Evolutionary conservation across 768 basidiomycete species (phyloP).

Genomic region (Glaciozyma antarctica): DNA sequence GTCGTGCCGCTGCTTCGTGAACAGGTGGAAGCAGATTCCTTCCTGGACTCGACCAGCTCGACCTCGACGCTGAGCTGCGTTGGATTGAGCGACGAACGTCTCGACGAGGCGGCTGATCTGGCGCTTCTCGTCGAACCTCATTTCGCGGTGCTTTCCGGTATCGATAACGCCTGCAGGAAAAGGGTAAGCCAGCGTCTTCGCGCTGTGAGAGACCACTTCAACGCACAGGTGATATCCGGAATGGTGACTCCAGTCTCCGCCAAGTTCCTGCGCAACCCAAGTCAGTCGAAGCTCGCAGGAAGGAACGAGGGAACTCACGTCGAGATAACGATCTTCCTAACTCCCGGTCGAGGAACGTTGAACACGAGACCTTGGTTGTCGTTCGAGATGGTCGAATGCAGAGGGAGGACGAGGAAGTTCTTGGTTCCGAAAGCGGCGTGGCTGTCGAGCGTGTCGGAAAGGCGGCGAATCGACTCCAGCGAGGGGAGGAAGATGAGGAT

Average conservation of each 20-base stretch:
- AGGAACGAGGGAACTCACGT: conserved; percentile 44
- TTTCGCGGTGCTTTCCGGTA: conserved; percentile 67
- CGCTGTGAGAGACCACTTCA: conserved; percentile 48
- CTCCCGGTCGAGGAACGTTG: conserved; percentile 65
- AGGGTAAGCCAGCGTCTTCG: conserved; percentile 69
- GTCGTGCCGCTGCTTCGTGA: conserved; percentile 78
- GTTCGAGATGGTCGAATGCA: conserved; percentile 87
- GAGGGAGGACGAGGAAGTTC: conserved; percentile 65
- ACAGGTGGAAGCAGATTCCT: conserved; percentile 90
- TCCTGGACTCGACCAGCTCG: conserved; percentile 82
- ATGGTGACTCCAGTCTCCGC: conserved; percentile 98
- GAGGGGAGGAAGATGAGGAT: conserved; percentile 91
- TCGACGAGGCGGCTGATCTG: conserved; percentile 86
- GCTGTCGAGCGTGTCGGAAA: conserved; percentile 69
- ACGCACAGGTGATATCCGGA: conserved; percentile 92
- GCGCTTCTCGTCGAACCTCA: conserved; percentile 80
- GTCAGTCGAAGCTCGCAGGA: neutral
- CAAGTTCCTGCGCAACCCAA: conserved; percentile 46
- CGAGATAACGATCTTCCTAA: conserved; percentile 84
- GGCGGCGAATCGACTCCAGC: conserved; percentile 77
- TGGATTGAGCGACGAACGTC: conserved; percentile 66
- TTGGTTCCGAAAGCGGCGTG: conserved; percentile 61
- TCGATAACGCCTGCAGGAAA: conserved; percentile 58
- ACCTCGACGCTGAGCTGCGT: conserved; percentile 51
- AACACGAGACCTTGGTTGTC: conserved; percentile 87